Evolutionary conservation across 371 early-diverging fungal genomes (phyloP).

Genomic region (Apophysomyces elegans): DNA sequence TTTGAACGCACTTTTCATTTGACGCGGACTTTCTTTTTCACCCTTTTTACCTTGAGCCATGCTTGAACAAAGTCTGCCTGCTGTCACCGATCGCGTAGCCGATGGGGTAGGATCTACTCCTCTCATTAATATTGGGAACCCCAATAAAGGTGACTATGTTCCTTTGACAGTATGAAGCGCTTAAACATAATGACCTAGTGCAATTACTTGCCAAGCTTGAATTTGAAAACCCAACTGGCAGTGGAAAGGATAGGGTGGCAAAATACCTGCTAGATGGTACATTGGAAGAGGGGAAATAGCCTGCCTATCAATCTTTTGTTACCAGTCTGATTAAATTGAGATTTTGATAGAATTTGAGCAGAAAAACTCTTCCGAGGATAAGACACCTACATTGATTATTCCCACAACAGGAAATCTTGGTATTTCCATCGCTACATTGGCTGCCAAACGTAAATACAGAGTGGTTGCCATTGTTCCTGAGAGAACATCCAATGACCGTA

Average conservation of each 20-base stretch:
- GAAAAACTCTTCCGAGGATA: constrained; percentile 20
- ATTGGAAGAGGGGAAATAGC: constrained; percentile 14
- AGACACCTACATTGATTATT: constrained; percentile 62
- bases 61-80: constrained; percentile 35
- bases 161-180: too few relatives aligned
- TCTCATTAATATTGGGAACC: constrained; percentile 30
- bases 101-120: constrained; percentile 46
- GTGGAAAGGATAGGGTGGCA: constrained; percentile 80
- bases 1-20: neutral
- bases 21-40: constrained; percentile 9
- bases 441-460: constrained; percentile 51
- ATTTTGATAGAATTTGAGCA: constrained; percentile 4
- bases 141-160: constrained; percentile 30
- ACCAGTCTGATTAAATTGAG: too few relatives aligned
- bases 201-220: constrained; percentile 75
- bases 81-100: constrained; percentile 29
- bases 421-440: constrained; percentile 48
- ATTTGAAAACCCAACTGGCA: constrained; percentile 74
- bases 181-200: constrained; percentile 27
- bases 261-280: constrained; percentile 53
- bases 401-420: constrained; percentile 79
- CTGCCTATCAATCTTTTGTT: neutral
- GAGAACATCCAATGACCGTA: constrained; percentile 73
- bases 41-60: constrained; percentile 19
- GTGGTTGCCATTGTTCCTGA: constrained; percentile 74